Evolutionary conservation across 1,284 basidiomycete genomes (phyloP).

Genomic region (Pseudozyma sp.): DNA sequence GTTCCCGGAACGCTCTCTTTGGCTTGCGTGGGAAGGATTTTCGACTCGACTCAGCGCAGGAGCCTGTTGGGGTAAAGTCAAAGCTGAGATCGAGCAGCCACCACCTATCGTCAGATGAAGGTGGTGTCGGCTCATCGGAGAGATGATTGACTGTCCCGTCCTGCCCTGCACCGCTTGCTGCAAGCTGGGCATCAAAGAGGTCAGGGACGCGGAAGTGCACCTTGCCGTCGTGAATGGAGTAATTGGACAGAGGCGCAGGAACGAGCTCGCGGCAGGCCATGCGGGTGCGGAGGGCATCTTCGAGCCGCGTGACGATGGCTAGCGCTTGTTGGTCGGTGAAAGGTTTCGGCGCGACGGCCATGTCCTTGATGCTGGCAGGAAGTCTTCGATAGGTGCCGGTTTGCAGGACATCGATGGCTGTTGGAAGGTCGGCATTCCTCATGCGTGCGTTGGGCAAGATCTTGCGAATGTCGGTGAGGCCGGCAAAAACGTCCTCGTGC

Average conservation of each 20-base stretch:
- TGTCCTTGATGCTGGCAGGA: constrained; percentile 79
- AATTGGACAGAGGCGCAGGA: constrained; percentile 71
- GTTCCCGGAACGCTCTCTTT: constrained; percentile 47
- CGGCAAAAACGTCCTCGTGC: constrained; percentile 78
- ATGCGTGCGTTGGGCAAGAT: constrained; percentile 71
- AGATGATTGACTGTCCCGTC: not conserved
- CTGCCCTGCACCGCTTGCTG: constrained; percentile 42
- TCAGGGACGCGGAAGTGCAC: constrained; percentile 79
- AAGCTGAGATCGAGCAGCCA: constrained; percentile 63
- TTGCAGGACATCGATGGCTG: constrained; percentile 85
- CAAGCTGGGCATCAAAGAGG: constrained; percentile 76
- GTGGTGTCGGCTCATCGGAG: not conserved
- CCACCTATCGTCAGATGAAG: constrained; percentile 65
- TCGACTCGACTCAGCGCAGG: constrained; percentile 27
- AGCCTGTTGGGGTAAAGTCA: constrained; percentile 50
- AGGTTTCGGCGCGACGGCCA: constrained; percentile 75
- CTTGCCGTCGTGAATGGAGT: constrained; percentile 82
- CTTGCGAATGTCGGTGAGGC: constrained; percentile 77
- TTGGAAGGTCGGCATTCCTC: constrained; percentile 88
- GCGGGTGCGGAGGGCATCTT: constrained; percentile 80
- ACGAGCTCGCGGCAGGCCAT: constrained; percentile 70
- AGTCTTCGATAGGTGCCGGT: constrained; percentile 83
- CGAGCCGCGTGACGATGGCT: constrained; percentile 78
- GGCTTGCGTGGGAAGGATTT: constrained; percentile 50
- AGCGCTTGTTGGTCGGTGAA: constrained; percentile 77